Evolutionary conservation across 2,329 filamentous ascomycete genomes (phyloP).

Genomic region (Fusarium tanahbumbuense): DNA sequence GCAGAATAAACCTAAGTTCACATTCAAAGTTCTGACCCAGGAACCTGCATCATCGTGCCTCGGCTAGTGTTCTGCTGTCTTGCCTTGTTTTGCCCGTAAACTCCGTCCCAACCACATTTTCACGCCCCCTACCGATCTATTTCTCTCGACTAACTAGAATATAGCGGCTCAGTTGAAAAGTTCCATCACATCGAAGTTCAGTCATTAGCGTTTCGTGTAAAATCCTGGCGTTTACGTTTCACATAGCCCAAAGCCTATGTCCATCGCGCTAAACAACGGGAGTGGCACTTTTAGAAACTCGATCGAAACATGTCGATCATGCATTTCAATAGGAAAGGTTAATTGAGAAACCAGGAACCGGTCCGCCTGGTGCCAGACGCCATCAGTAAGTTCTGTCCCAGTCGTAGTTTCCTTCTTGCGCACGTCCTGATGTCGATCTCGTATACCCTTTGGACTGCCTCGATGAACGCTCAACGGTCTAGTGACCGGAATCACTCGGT

Average conservation of each 20-base stretch:
- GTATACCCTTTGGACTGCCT: not conserved
- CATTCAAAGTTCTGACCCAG: not conserved
- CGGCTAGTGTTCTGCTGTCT: not conserved
- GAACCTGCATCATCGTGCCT: not conserved
- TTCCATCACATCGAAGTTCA: not conserved
- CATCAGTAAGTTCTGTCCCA: not conserved
- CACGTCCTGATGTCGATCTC: not conserved
- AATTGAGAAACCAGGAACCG: constrained; percentile 15
- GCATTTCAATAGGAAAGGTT: not conserved
- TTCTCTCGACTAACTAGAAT: not conserved
- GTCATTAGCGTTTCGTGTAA: not conserved
- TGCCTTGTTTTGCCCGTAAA: not conserved
- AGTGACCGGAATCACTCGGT: not conserved
- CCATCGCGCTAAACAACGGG: constrained; percentile 14
- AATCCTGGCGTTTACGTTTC: constrained; percentile 23
- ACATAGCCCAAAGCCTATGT: constrained; percentile 6
- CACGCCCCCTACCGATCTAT: not conserved
- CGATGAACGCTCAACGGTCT: not conserved
- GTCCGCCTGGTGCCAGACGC: constrained; percentile 3
- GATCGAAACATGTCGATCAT: not conserved
- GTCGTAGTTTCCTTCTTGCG: not conserved
- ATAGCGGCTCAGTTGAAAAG: not conserved
- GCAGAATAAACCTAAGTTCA: not conserved
- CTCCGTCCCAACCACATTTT: not conserved
- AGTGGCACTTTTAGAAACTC: constrained; percentile 12